Percentiles rank a stretch among this genome's conserved stretches.
These are phyloP conservation scores for Penicillium silybi DNA, from an alignment of 495 filamentous ascomycete genomes.

Conservation along the genomic window DNA sequence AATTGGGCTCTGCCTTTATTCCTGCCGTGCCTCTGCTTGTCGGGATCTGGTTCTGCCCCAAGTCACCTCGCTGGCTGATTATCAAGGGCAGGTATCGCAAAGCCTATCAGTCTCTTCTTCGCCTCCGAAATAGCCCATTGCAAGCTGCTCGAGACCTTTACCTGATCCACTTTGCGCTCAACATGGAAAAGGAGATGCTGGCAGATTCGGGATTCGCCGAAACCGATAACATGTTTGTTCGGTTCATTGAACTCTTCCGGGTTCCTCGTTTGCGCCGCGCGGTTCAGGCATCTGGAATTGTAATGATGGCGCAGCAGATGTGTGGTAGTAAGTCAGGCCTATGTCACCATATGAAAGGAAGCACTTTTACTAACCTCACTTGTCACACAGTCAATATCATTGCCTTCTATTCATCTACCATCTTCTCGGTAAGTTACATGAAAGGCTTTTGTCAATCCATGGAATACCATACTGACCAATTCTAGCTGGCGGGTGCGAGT, in stretches of 20 bases:
- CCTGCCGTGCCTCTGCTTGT: conserved; percentile 64
- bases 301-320: conserved; percentile 83
- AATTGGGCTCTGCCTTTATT: conserved; percentile 75
- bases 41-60: conserved; percentile 67
- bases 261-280: conserved; percentile 56
- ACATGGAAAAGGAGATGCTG: conserved; percentile 35
- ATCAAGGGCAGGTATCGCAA: conserved; percentile 60
- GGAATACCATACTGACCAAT: conserved; percentile 20
- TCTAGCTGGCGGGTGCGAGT: conserved; percentile 56
- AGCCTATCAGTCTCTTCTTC: conserved; percentile 58
- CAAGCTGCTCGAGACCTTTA: conserved; percentile 77
- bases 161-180: conserved; percentile 61
- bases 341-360: not conserved
- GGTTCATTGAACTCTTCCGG: conserved; percentile 53
- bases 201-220: conserved; percentile 15
- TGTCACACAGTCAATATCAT: conserved; percentile 57
- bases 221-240: conserved; percentile 36
- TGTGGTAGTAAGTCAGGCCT: conserved; percentile 54
- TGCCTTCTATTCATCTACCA: conserved; percentile 77
- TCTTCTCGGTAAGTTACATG: conserved; percentile 21
- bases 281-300: conserved; percentile 50
- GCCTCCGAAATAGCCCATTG: conserved; percentile 59
- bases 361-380: conserved; percentile 1
- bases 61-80: conserved; percentile 49
- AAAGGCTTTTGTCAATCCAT: no score